phyloP scores from a whole-genome alignment of 176 grass and related monocot genomes.

The Elymus sibiricus region DNA sequence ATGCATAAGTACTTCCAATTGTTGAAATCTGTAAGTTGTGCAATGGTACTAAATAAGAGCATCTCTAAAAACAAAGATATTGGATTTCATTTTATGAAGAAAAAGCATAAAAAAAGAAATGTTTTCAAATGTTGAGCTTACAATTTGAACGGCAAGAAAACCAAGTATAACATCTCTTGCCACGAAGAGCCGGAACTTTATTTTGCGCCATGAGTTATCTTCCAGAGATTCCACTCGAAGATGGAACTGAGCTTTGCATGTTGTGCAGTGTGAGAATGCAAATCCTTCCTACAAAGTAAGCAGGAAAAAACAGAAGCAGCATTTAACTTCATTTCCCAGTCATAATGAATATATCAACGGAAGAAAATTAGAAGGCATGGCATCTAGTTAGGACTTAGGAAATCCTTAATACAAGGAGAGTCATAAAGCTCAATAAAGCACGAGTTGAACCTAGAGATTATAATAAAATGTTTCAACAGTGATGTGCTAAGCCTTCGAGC shows the following conservation, averaged over 20 bases:
- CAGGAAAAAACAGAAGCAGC: neutral
- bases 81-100: neutral
- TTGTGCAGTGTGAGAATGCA: conserved; percentile 97
- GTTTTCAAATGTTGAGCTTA: conserved; percentile 39
- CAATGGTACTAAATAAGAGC: neutral
- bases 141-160: conserved; percentile 88
- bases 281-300: conserved; percentile 72
- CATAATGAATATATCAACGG: neutral
- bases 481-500: neutral
- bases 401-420: neutral
- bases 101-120: neutral
- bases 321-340: neutral
- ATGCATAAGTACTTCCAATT: neutral
- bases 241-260: conserved; percentile 97
- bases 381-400: neutral
- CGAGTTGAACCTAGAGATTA: conserved; percentile 22
- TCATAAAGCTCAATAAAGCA: conserved; percentile 18
- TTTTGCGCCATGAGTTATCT: conserved; percentile 97
- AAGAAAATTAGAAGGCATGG: neutral
- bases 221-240: conserved; percentile 80
- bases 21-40: neutral
- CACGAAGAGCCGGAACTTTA: conserved; percentile 89
- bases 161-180: conserved; percentile 93
- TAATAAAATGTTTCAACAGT: conserved; percentile 3
- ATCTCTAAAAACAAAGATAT: neutral